Evolutionary conservation across 2,329 filamentous ascomycete genomes (phyloP), one percentile per base, ranked within the genome.

Genomic region (Tympanopsis confertula): DNA sequence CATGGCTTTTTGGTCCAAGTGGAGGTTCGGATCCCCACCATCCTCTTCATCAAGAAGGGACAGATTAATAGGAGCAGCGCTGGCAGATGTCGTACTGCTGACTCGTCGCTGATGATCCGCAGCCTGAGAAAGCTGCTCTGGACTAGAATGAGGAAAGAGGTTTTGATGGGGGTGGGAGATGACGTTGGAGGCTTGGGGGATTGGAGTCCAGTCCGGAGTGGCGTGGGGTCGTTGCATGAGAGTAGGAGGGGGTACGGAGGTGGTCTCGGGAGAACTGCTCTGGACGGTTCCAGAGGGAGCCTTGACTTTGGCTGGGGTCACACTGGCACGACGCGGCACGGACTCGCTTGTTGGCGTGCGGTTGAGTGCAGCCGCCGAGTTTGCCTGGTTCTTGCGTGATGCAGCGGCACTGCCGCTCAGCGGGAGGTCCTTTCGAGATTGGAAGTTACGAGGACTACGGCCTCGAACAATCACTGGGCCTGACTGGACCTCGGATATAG

Each of bases 391-490:
- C 30, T 33, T 33, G 70, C 67, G 72, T 33, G 30, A 33, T 33
- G 30, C 30, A 13, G 30, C 30, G 7, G 30, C 30, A 15, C 30
- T 33, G 18, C 19, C 20, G 24, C 70, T 77, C 41, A 83, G 62
- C 3, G 78, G 76, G 37, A 81, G 64, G 50, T 84, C 79, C 53
- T 82, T 82, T 38, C 78, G 68, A 15, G 76, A 76, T 47, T 82
- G 77, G 50, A 84, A 84, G 51, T 84, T 84, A 38, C 79, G 65
- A 2, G 79, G 79, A 53, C 78, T 82, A 44, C 79, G 68, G 30
- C 79, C 79, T 42, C 79, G 74, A 33, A 84, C 79, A 43, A 84
- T 82, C 42, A 84, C 76, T 15, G 79, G 72, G 4, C 76, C 76
- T 2, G 78, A 83, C 38, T 73, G 72, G 10, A 79, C 71, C 52